Evolutionary conservation across 108 stramenopile genomes (phyloP).

Genomic region (Mayamaea pseudoterrestris): DNA sequence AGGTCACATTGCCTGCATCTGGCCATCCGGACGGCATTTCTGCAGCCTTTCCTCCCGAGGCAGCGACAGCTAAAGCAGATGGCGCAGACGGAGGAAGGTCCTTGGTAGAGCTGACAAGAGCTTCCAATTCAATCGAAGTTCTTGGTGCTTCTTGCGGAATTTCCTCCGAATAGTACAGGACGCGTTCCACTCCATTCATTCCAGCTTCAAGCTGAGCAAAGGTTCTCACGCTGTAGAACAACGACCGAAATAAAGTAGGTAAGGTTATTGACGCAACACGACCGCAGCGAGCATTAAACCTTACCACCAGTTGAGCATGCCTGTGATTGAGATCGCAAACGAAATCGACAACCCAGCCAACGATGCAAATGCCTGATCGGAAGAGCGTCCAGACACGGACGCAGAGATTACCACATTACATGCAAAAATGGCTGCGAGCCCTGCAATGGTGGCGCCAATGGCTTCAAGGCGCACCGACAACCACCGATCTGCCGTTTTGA

Average conservation of each 20-base stretch:
- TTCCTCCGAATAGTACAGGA: slow-evolving; percentile 63
- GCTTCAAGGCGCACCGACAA: slow-evolving; percentile 87
- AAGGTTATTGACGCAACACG: too few relatives aligned
- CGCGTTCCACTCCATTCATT: slow-evolving; percentile 85
- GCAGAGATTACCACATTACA: slow-evolving; percentile 37
- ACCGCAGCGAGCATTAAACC: too few relatives aligned
- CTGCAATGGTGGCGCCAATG: slow-evolving; percentile 58
- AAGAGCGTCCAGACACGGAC: slow-evolving; percentile 26
- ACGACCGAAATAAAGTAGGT: too few relatives aligned
- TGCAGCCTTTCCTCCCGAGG: slow-evolving; percentile 43
- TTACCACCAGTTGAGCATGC: slow-evolving; percentile 89
- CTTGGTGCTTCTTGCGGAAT: slow-evolving; percentile 63
- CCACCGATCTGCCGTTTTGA: slow-evolving; percentile 88
- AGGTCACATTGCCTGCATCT: slow-evolving; percentile 49
- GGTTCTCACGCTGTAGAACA: slow-evolving; percentile 88
- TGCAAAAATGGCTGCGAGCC: slow-evolving; percentile 50
- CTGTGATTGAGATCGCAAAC: slow-evolving; percentile 81
- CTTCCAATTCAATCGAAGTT: slow-evolving; percentile 39
- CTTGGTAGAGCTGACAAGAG: background rate
- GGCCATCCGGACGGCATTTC: slow-evolving; percentile 64
- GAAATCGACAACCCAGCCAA: slow-evolving; percentile 89
- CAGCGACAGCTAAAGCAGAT: slow-evolving; percentile 27
- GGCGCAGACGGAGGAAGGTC: slow-evolving; percentile 6
- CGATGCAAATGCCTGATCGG: slow-evolving; percentile 64
- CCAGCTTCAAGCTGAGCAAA: slow-evolving; percentile 84